Percentiles rank a stretch among this genome's conserved stretches.
phyloP scores from a whole-genome alignment of 345 rosid species.

The Viola odorata region DNA sequence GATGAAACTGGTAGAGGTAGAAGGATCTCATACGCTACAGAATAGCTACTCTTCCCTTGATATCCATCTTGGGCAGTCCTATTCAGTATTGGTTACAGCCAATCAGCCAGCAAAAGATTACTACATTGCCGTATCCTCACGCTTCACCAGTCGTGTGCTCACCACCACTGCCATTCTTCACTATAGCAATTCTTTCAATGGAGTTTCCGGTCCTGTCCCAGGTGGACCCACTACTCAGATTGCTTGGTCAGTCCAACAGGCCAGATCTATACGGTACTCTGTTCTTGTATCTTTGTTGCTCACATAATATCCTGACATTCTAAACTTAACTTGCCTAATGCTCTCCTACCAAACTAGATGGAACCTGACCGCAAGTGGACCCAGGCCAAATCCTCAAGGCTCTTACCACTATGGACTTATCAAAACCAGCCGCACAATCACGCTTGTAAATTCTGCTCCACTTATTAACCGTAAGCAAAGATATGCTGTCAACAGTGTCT shows the following conservation, averaged over 20 bases:
- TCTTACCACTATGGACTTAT: conserved; percentile 90
- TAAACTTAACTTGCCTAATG: background rate
- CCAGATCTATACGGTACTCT: conserved; percentile 53
- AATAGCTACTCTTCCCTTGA: conserved; percentile 61
- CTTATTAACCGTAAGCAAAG: conserved; percentile 70
- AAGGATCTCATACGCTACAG: conserved; percentile 74
- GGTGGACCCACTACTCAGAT: conserved; percentile 65
- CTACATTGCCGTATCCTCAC: conserved; percentile 57
- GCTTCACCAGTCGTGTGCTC: conserved; percentile 55
- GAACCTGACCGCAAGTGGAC: conserved; percentile 75
- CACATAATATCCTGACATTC: too few relatives aligned
- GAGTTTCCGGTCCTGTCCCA: conserved; percentile 55
- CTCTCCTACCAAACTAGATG: conserved; percentile 33
- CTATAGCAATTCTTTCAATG: conserved; percentile 54
- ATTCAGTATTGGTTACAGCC: conserved; percentile 62
- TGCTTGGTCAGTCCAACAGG: conserved; percentile 74
- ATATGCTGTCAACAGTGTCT: conserved; percentile 75
- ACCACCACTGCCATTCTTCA: conserved; percentile 53
- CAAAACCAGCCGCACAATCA: conserved; percentile 51
- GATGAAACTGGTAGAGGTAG: conserved; percentile 66
- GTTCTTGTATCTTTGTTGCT: background rate
- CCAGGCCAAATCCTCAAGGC: conserved; percentile 87
- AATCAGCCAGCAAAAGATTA: conserved; percentile 65
- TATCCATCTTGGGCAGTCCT: conserved; percentile 67
- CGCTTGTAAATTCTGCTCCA: conserved; percentile 63